Percentiles rank a stretch among this genome's conserved stretches.
Evolutionary conservation across 2,329 filamentous ascomycete genomes (phyloP).

Genomic region (Exutisphaerella laricina): DNA sequence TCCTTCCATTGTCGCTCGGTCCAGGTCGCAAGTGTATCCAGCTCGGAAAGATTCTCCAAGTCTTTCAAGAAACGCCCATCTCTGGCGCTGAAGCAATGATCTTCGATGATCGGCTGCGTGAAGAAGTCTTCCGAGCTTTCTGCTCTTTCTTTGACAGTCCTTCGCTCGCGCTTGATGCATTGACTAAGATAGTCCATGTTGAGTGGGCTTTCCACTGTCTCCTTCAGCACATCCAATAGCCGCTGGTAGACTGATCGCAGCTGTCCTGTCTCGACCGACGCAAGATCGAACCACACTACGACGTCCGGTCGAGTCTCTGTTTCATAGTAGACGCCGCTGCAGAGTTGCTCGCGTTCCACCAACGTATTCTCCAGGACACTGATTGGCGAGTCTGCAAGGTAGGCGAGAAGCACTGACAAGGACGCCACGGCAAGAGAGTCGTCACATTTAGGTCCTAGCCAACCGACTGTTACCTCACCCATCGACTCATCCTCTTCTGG

Average conservation of each 20-base stretch:
- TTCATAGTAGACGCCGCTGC: conserved; percentile 75
- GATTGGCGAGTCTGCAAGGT: conserved; percentile 88
- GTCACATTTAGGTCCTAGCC: conserved; percentile 78
- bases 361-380: conserved; percentile 86
- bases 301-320: conserved; percentile 74
- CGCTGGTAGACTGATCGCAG: conserved; percentile 78
- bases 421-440: conserved; percentile 59
- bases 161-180: conserved; percentile 73
- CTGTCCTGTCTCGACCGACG: conserved; percentile 80
- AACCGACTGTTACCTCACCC: conserved; percentile 79
- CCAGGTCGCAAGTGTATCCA: conserved; percentile 71
- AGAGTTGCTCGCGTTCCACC: conserved; percentile 88
- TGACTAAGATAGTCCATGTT: conserved; percentile 89
- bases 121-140: conserved; percentile 79
- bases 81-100: conserved; percentile 83
- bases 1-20: conserved; percentile 74
- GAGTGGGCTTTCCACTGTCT: conserved; percentile 71
- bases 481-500: conserved; percentile 94
- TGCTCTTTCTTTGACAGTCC: conserved; percentile 75
- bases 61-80: conserved; percentile 57
- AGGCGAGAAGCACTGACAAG: conserved; percentile 72
- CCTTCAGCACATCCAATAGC: conserved; percentile 74
- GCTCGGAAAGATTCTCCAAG: conserved; percentile 43
- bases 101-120: conserved; percentile 77
- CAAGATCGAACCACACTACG: conserved; percentile 79